Percentiles rank a stretch among this genome's conserved stretches.
Conservation (phyloP, 192 early-diverging fungal genomes). For the Tieghemiomyces parasiticus region DNA sequence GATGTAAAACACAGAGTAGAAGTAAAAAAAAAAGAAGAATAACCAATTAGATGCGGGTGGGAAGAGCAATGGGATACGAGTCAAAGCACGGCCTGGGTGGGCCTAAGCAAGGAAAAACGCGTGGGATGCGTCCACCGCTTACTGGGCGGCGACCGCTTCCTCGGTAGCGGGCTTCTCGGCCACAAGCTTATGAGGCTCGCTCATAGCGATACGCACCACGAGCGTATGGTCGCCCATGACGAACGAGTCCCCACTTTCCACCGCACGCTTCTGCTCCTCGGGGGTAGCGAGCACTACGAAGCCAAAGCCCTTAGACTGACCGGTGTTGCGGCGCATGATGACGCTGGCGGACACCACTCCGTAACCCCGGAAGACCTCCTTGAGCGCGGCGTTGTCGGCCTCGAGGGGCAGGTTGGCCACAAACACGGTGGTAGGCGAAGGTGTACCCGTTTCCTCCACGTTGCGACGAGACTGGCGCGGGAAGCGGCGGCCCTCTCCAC, state of each 20-base stretch:
- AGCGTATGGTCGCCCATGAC: conserved; percentile 50
- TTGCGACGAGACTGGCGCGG: not conserved
- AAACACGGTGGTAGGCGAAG: conserved; percentile 46
- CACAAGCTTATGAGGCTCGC: conserved; percentile 23
- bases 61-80: no score
- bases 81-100: no score
- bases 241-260: conserved; percentile 43
- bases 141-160: not conserved
- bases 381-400: conserved; percentile 49
- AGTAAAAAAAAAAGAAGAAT: no score
- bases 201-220: conserved; percentile 42
- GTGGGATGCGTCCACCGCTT: no score
- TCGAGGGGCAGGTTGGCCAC: conserved; percentile 70
- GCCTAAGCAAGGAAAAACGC: no score
- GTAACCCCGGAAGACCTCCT: conserved; percentile 54
- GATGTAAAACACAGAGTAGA: no score
- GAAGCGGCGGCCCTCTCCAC: conserved; percentile 5
- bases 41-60: no score
- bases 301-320: conserved; percentile 84
- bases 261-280: conserved; percentile 58
- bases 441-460: not conserved
- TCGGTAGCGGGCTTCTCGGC: not conserved
- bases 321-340: conserved; percentile 42
- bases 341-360: conserved; percentile 59
- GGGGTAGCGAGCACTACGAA: conserved; percentile 75